Conservation (phyloP, 2,329 filamentous ascomycete species). For the Leptographium lundbergii region DNA sequence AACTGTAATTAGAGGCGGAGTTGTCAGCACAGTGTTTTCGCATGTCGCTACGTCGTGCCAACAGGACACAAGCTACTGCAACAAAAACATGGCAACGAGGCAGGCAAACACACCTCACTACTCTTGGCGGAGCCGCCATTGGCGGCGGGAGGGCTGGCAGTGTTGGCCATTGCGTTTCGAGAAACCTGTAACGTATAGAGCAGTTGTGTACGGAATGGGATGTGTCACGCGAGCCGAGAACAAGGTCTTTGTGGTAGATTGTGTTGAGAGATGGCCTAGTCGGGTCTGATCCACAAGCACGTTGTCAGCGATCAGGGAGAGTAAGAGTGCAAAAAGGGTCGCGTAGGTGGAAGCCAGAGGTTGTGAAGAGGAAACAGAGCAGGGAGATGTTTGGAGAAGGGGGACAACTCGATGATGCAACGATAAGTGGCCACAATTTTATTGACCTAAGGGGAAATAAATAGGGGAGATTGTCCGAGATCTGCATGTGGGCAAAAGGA, state of each 20-base stretch:
- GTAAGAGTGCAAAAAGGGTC: not conserved
- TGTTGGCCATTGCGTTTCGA: not conserved
- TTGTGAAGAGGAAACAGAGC: not conserved
- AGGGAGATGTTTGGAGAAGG: not conserved
- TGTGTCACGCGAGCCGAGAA: not conserved
- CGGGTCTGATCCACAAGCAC: not conserved
- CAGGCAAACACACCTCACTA: conserved; percentile 1
- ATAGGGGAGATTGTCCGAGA: not conserved
- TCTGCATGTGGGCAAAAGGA: not conserved
- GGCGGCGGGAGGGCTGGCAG: not conserved
- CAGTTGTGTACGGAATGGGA: not conserved
- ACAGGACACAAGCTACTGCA: not conserved
- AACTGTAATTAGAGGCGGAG: not conserved
- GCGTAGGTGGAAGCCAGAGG: not conserved
- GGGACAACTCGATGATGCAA: not conserved
- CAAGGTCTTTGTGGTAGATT: not conserved
- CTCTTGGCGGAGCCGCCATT: not conserved
- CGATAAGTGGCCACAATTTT: not conserved
- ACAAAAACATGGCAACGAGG: not conserved
- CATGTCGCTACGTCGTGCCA: not conserved
- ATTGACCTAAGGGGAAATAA: not conserved
- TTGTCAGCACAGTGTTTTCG: not conserved
- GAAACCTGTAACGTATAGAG: not conserved
- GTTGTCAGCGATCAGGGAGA: not conserved
- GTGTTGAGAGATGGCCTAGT: not conserved